Evolutionary conservation across 2,329 filamentous ascomycete species (phyloP).

Genomic region (Fusarium sp.): DNA sequence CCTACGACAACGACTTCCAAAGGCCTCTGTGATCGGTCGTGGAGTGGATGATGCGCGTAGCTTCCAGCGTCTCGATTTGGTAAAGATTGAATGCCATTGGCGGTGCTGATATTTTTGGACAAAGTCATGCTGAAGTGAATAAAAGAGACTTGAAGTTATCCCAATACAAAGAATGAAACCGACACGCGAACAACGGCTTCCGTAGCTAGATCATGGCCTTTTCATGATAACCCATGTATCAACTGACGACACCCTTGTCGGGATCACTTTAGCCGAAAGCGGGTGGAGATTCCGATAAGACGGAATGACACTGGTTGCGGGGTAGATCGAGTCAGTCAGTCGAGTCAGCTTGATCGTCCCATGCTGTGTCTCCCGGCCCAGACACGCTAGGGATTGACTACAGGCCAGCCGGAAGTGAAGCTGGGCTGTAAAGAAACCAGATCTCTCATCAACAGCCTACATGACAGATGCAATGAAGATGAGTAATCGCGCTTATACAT

Average conservation of each 20-base stretch:
- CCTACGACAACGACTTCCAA: slow-evolving; percentile 16
- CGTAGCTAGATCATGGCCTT: not conserved
- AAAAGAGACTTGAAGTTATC: no score
- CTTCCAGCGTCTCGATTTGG: not conserved
- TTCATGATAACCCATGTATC: not conserved
- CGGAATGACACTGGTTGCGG: not conserved
- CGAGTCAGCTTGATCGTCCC: slow-evolving; percentile 10
- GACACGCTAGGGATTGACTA: no score
- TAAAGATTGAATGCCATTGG: not conserved
- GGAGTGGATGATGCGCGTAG: slow-evolving; percentile 4
- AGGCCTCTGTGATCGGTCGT: slow-evolving; percentile 6
- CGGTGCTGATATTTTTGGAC: not conserved
- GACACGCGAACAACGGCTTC: not conserved
- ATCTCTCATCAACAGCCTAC: no score
- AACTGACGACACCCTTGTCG: no score
- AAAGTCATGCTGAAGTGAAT: not conserved
- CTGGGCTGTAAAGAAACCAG: no score
- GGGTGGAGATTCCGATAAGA: no score
- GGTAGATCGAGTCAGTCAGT: slow-evolving; percentile 9
- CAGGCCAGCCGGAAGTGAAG: no score
- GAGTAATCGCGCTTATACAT: no score
- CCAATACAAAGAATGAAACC: not conserved
- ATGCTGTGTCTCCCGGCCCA: not conserved
- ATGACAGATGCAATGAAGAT: no score
- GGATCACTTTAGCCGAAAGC: no score